phyloP scores from a whole-genome alignment of 331 rosid species.

The Quercus lobata region DNA sequence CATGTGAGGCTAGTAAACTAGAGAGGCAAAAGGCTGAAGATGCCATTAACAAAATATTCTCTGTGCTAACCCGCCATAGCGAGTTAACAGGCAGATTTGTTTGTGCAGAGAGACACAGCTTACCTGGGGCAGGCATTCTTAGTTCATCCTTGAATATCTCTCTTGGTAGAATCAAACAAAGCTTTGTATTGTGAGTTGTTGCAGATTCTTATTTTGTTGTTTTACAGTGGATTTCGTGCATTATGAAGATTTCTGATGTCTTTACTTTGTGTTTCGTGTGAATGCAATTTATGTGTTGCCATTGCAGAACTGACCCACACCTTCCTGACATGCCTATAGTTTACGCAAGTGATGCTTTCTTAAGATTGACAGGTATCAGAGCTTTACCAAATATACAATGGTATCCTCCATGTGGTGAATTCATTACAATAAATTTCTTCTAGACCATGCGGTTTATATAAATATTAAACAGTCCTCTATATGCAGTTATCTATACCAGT shows the following conservation, averaged over 20 bases:
- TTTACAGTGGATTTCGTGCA: conserved; percentile 15
- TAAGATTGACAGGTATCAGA: conserved; percentile 76
- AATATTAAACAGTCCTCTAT: background rate
- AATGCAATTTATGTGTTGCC: conserved; percentile 23
- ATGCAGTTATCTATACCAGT: conserved; percentile 13
- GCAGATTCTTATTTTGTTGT: conserved; percentile 44
- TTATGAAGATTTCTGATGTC: conserved; percentile 26
- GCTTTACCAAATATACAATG: conserved; percentile 3
- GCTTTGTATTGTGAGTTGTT: conserved; percentile 99
- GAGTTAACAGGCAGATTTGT: conserved; percentile 71
- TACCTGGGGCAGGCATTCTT: conserved; percentile 56
- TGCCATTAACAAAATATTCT: conserved; percentile 61
- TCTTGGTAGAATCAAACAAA: conserved; percentile 99
- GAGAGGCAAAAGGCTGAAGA: conserved; percentile 64
- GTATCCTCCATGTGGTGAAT: conserved; percentile 2
- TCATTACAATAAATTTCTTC: background rate
- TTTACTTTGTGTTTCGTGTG: conserved; percentile 28
- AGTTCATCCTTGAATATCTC: conserved; percentile 87
- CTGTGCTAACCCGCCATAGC: conserved; percentile 78
- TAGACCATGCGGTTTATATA: background rate
- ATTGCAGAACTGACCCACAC: conserved; percentile 74
- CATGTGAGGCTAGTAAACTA: conserved; percentile 71
- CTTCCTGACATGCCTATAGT: conserved; percentile 89
- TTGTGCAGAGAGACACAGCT: conserved; percentile 68
- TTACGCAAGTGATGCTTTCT: conserved; percentile 87